phyloP scores from a whole-genome alignment of 176 grass and related monocot species.

The Avena atlantica region DNA sequence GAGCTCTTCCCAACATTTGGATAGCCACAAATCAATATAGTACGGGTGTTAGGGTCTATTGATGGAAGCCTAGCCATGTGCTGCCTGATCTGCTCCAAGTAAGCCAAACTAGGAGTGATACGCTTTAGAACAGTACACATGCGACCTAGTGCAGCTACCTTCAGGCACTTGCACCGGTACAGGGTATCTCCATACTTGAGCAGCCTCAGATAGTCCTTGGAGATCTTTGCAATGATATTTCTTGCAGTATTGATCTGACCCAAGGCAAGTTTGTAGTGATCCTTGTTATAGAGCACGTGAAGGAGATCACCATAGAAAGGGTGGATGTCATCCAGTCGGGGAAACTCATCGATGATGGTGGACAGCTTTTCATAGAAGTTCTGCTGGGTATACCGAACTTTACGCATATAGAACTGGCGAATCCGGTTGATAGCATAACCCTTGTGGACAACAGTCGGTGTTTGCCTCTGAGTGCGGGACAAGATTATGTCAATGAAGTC shows the following conservation, averaged over 20 bases:
- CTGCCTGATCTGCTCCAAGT: conserved; percentile 73
- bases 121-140: conserved; percentile 77
- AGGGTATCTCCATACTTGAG: conserved; percentile 77
- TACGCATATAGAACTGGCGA: conserved; percentile 76
- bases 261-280: conserved; percentile 86
- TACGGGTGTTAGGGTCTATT: conserved; percentile 74
- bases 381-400: conserved; percentile 69
- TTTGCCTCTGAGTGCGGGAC: conserved; percentile 79
- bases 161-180: conserved; percentile 73
- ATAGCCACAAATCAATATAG: conserved; percentile 66
- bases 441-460: conserved; percentile 78
- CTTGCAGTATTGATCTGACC: conserved; percentile 75
- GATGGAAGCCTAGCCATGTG: conserved; percentile 81
- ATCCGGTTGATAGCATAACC: conserved; percentile 70
- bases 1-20: conserved; percentile 66
- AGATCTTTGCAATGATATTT: conserved; percentile 73
- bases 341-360: conserved; percentile 71
- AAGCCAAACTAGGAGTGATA: conserved; percentile 75
- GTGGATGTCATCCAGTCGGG: conserved; percentile 66
- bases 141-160: conserved; percentile 66
- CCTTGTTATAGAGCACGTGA: conserved; percentile 80
- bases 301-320: conserved; percentile 77
- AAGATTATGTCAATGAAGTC: conserved; percentile 83
- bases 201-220: conserved; percentile 73
- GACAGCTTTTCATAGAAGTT: conserved; percentile 84